These are phyloP conservation scores for Syzygium jambos DNA, from an alignment of 345 rosid species.

Conservation along the genomic window DNA sequence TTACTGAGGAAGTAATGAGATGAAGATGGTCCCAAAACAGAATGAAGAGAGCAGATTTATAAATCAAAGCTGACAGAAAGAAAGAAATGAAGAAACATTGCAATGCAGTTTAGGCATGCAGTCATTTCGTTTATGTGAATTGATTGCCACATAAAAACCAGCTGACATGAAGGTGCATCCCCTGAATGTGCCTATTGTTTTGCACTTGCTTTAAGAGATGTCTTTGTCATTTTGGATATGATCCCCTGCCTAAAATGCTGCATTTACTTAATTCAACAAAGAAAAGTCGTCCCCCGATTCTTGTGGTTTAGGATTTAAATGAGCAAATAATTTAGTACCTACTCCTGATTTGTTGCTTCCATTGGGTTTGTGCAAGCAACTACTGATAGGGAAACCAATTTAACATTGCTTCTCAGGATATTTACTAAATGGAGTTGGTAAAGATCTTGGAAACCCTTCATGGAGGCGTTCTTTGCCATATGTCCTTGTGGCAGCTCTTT, in stretches of 20 bases:
- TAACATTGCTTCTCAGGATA: conserved; percentile 24
- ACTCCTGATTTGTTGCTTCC: background rate
- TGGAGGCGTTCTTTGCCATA: conserved; percentile 83
- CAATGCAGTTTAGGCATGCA: background rate
- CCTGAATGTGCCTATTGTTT: background rate
- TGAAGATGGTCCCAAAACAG: background rate
- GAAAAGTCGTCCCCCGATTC: background rate
- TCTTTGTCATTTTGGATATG: background rate
- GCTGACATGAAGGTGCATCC: background rate
- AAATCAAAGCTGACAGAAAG: background rate
- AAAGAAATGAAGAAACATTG: background rate
- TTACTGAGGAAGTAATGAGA: background rate
- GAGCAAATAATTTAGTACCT: background rate
- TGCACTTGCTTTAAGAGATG: background rate
- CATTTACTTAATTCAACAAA: background rate
- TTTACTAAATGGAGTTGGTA: conserved; percentile 39
- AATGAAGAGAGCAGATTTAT: background rate
- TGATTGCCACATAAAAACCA: background rate
- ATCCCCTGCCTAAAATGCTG: background rate
- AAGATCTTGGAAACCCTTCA: conserved; percentile 58
- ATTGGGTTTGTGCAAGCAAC: background rate
- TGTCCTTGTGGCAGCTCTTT: conserved; percentile 62
- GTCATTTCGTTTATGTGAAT: background rate
- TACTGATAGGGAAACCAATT: conserved; percentile 10
- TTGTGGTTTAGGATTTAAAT: background rate